Base-by-base conservation (phyloP, 805 yeast genomes). In the Candida verbasci region DNA sequence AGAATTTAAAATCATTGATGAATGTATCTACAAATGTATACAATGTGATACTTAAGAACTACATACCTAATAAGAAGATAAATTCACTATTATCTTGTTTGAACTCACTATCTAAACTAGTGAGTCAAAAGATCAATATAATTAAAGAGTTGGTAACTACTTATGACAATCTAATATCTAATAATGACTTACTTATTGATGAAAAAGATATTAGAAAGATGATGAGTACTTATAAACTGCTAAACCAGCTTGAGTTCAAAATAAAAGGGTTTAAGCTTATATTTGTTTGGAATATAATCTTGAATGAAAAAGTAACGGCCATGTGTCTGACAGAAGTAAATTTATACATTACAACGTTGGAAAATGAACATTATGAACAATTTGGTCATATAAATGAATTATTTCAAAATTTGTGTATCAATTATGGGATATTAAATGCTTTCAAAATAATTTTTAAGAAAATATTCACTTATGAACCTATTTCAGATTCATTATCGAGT, bases 81-180 rank as follows among this genome's bases (percentile, higher is more conserved):
- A 56, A 56, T 38, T 44, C 54, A 34, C 35, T 64, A 1, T 46
- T 65, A 47, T 58, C 49, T 41, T 53, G 62, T 7, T 49, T 62
- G 31, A 56, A 60, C 33, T 51, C 63, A 4, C 44, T 66, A n/a
- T 49, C 70, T 1, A 42, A 35, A 4, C 32, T 51, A 12, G 43
- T 56, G 14, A 51, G 52, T 33, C 31, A 40, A 18, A 42, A 67
- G 23, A 47, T 56, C 1, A 41, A 51, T 3, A 36, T 45, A 3
- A 28, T 60, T 27, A 38, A 45, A 30, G 46, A 49, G 23, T 35
- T 63, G 9, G 39, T 61, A 6, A 29, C 42, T 20, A 48, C 42
- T 35, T 53, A 49, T 38, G 20, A 40, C 2, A 25, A 25, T 6
- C 38, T 34, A 21, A 44, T 62, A n/a, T 42, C 54, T 6, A 49